Percentiles rank a stretch among this genome's conserved stretches.
Conservation (phyloP, 306 rosid genomes). For the Urtica urens region DNA sequence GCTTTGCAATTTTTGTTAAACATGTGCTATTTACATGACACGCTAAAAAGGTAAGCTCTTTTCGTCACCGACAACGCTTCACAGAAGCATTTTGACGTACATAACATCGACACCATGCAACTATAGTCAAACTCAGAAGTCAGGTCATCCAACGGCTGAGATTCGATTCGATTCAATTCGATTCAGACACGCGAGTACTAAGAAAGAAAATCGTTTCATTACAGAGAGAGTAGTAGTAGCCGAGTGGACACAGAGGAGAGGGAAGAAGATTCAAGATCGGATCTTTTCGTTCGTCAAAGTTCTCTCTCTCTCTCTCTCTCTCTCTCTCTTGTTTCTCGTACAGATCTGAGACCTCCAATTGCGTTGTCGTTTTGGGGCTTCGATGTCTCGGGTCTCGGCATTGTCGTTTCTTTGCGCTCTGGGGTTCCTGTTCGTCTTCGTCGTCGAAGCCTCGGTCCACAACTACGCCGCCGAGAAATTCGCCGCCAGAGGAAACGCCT, state of each 20-base stretch:
- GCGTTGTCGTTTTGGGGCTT: neutral
- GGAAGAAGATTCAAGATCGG: slow-evolving; percentile 29
- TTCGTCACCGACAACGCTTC: slow-evolving; percentile 12
- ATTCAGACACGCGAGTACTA: neutral
- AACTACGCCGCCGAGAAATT: slow-evolving; percentile 50
- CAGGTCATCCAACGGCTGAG: neutral
- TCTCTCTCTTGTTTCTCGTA: neutral
- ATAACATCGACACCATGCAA: neutral
- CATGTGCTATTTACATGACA: no score
- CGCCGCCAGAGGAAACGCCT: slow-evolving; percentile 69
- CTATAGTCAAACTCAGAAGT: neutral
- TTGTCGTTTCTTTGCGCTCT: slow-evolving; percentile 20
- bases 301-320: no score
- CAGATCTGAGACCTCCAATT: slow-evolving; percentile 6
- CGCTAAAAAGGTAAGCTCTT: no score
- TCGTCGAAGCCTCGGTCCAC: slow-evolving; percentile 71
- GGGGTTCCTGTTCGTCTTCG: slow-evolving; percentile 15
- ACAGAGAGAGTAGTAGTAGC: no score
- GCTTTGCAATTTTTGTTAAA: no score
- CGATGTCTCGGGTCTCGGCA: slow-evolving; percentile 28
- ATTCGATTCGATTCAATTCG: neutral
- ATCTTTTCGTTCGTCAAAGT: no score
- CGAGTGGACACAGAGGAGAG: no score
- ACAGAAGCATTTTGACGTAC: neutral
- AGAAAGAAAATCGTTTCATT: neutral